Conservation (phyloP, 345 rosid genomes). For the Aquilaria malaccensis region DNA sequence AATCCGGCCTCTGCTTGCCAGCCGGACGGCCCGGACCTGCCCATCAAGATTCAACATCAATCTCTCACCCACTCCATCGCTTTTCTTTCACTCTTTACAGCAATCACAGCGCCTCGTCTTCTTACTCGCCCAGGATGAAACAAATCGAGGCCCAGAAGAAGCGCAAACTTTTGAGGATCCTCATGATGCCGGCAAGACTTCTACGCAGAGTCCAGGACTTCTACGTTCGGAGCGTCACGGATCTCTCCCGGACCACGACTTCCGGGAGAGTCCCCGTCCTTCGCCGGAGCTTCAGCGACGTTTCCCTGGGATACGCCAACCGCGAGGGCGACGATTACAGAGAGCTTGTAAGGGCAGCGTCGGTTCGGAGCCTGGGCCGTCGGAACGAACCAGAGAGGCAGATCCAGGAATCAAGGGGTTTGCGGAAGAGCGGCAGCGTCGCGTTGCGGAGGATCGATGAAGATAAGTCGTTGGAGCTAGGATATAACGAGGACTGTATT, state of each 20-base stretch:
- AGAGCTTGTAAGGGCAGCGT: constrained; percentile 46
- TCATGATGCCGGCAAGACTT: constrained; percentile 26
- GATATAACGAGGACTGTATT: constrained; percentile 14
- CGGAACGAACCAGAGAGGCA: constrained; percentile 26
- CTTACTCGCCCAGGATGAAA: no score
- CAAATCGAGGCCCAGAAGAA: constrained; percentile 14
- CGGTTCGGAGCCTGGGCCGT: constrained; percentile 30
- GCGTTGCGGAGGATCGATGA: constrained; percentile 49
- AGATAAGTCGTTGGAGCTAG: constrained; percentile 20
- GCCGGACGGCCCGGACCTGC: no score
- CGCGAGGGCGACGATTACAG: constrained; percentile 31
- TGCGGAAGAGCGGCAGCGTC: constrained; percentile 34
- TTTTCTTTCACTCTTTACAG: no score
- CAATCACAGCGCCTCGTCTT: no score
- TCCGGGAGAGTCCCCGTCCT: constrained; percentile 13
- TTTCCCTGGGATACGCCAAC: constrained; percentile 13
- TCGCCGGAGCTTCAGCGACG: constrained; percentile 45
- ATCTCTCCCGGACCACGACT: constrained; percentile 22
- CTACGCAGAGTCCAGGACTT: constrained; percentile 46
- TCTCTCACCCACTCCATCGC: no score
- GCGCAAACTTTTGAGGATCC: constrained; percentile 31
- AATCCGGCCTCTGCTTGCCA: no score
- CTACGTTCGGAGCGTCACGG: constrained; percentile 43
- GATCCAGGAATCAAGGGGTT: constrained; percentile 8
- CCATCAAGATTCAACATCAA: no score